Evolutionary conservation across 2,329 filamentous ascomycete species (phyloP), one percentile per base, ranked within the genome.

Genomic region (Neospermospora avenae): DNA sequence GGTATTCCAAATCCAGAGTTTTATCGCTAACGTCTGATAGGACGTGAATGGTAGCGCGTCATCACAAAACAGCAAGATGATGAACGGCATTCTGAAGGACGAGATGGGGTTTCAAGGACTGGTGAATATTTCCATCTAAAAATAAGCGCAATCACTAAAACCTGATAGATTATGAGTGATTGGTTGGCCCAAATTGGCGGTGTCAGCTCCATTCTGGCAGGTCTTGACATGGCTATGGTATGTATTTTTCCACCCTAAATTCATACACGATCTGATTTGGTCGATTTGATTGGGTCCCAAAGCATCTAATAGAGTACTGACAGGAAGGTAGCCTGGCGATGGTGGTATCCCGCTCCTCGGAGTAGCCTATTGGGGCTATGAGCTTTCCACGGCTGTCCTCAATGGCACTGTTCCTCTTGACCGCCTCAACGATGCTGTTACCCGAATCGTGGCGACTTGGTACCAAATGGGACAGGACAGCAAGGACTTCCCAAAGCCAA

Each of bases 71-170:
- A 85, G 84, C 62, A 86, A 86, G 69, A 74, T 86, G 14, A 77
- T 89, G 56, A 91, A 90, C 64, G 85, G 84, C 0, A 77, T 91
- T 3, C 76, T 91, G 8, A 91, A 91, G 67, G 86, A 88, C 48
- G 88, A 91, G 73, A 78, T 91, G 52, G 86, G 86, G 0, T 91
- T 91, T 66, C 86, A 90, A 66, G 88, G 88, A 0, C 37, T 72
- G 13, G 68, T 69, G 62, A 46, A 65, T 55, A 42, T 42, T 8
- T n/a, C n/a, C 39, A 7, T 20, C 8, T 18, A 20, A 18, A n/a
- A 8, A 3, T 8, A 5, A n/a, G 10, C 3, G n/a, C 3, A 16
- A 18, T 53, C 11, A 22, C 8, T 53, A 65, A 56, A 67, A 20
- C 37, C 10, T 4, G 6, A 69, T 86, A 76, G 66, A 83, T 90